Conservation (phyloP, 805 yeast genomes). For the Suhomyces pyralidae region DNA sequence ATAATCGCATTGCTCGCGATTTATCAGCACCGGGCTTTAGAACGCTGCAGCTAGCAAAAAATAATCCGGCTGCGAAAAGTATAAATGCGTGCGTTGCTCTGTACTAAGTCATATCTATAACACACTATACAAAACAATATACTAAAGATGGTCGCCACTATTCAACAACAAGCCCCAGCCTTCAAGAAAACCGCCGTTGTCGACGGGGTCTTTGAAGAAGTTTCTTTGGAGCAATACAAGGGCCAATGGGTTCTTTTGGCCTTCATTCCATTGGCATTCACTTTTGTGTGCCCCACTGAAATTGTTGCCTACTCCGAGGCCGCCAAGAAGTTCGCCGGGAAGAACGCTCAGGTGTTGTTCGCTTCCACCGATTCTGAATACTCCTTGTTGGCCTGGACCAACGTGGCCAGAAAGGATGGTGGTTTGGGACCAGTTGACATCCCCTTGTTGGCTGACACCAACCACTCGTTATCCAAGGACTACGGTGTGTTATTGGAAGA, state of each 20-base stretch:
- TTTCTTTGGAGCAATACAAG: slow-evolving; percentile 89
- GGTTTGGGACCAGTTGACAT: slow-evolving; percentile 95
- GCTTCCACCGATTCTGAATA: slow-evolving; percentile 99
- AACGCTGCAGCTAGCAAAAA: background rate
- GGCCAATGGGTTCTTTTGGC: slow-evolving; percentile 98
- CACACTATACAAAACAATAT: too few relatives aligned
- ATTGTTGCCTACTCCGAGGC: slow-evolving; percentile 98
- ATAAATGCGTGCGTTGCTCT: too few relatives aligned
- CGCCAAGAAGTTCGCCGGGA: slow-evolving; percentile 79
- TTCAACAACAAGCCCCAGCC: slow-evolving; percentile 94
- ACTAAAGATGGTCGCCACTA: slow-evolving; percentile 74
- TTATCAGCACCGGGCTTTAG: background rate
- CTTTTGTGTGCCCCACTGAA: slow-evolving; percentile 99
- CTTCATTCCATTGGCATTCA: slow-evolving; percentile 98
- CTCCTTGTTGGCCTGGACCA: slow-evolving; percentile 97
- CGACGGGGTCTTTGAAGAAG: slow-evolving; percentile 94
- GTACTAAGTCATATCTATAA: too few relatives aligned
- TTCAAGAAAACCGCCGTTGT: slow-evolving; percentile 97
- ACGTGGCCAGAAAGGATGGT: slow-evolving; percentile 93
- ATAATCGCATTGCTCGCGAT: slow-evolving; percentile 6
- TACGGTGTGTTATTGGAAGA: slow-evolving; percentile 97
- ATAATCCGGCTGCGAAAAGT: background rate
- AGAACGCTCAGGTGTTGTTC: slow-evolving; percentile 84
- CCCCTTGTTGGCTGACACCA: slow-evolving; percentile 94
- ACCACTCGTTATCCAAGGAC: slow-evolving; percentile 91